Evolutionary conservation across 2,329 filamentous ascomycete species (phyloP), one percentile per base, ranked within the genome.

Genomic region (Claviceps humidiphila): DNA sequence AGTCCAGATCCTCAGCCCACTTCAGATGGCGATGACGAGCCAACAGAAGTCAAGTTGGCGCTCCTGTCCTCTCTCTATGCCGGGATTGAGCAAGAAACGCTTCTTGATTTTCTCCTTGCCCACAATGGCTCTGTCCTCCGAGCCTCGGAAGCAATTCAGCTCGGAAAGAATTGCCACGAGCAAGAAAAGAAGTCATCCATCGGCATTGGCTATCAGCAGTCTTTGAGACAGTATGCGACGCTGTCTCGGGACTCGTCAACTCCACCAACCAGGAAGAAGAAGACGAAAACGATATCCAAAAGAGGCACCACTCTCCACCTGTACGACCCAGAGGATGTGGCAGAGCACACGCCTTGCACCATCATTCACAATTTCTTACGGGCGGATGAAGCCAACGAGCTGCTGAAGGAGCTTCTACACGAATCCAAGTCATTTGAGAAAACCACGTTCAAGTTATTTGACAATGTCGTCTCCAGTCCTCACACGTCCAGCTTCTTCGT

Each of bases 291-390:
- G 0, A 68, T 86, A 54, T 82, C 85, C 0, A 85, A 80, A 60
- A 94, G 85, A 63, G 91, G 90, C 13, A 80, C 81, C 59, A 96
- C 91, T 0, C 68, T 97, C 2, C 86, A 91, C 63, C 73, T 97
- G 0, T 97, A 86, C 66, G 81, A 87, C 43, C 87, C 90, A 0
- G 74, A 81, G 41, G 89, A 95, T 59, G 80, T 97, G 46, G 85
- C 87, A 48, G 75, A 79, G 24, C 79, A 95, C 62, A 95, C 91
- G 0, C 89, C 93, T 1, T 96, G 90, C 68, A 90, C 87, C 11
- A 86, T 97, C 58, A 82, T 96, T 52, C 89, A 95, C 67, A 93
- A 95, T 61, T 96, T 97, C 59, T 73, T 98, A 0, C 82, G 88
- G 0, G 34, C 74, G 0, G 73, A 82, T 2, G 75, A 86, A 54